A percentile compares a stretch with the other conserved stretches of the same genome.
Conservation (phyloP, 202 grass and related monocot genomes). For the Alloteropsis angusta region DNA sequence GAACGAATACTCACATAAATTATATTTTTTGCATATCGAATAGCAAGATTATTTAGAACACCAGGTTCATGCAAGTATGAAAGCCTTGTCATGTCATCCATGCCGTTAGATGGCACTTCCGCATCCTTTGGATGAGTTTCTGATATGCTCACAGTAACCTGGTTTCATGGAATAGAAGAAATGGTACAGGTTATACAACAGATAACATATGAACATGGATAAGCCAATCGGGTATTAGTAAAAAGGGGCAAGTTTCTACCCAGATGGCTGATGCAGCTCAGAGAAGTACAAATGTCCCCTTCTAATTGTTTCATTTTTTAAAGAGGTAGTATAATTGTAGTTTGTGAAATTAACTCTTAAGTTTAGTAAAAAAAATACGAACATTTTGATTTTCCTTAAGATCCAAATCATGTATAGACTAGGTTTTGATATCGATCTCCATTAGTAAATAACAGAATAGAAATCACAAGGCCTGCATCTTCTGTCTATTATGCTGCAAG, state of each 20-base stretch:
- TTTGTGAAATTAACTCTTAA: background rate
- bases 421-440: background rate
- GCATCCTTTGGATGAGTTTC: conserved; percentile 54
- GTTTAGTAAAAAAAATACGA: background rate
- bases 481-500: background rate
- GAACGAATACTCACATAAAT: conserved; percentile 58
- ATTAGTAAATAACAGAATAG: background rate
- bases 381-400: background rate
- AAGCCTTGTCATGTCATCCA: conserved; percentile 76
- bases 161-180: conserved; percentile 3
- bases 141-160: conserved; percentile 53
- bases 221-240: conserved; percentile 4
- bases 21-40: conserved; percentile 62
- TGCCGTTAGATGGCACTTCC: conserved; percentile 41
- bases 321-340: background rate
- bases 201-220: background rate
- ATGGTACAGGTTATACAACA: background rate
- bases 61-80: conserved; percentile 83
- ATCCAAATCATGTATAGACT: background rate
- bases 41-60: conserved; percentile 60
- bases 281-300: background rate
- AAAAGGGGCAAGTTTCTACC: background rate
- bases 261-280: background rate
- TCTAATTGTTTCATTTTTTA: background rate
- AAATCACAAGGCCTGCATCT: background rate